Conservation (phyloP, 73 alveolate genomes). For the Stentor coeruleus region DNA sequence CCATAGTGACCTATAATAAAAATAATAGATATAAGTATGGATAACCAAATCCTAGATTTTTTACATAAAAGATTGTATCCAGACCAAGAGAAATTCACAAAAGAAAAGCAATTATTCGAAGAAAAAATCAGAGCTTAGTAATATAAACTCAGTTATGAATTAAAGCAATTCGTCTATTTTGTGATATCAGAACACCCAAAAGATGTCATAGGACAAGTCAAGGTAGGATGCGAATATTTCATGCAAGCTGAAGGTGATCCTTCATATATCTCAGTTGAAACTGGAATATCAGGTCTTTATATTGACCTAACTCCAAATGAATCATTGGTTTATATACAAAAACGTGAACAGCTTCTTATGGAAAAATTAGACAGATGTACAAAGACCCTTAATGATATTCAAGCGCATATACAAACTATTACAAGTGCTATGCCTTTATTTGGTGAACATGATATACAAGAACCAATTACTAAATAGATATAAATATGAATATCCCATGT, state of each 20-base stretch:
- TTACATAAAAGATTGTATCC: not conserved
- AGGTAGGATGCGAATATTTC: not conserved
- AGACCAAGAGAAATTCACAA: not conserved
- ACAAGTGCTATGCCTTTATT: not conserved
- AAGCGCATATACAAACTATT: not conserved
- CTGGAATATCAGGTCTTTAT: conserved; percentile 25
- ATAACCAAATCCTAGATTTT: not conserved
- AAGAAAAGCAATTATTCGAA: not conserved
- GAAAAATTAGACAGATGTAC: not conserved
- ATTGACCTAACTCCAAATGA: conserved; percentile 19
- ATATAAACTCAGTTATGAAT: conserved; percentile 4
- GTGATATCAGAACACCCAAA: not conserved
- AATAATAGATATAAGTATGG: too few relatives aligned
- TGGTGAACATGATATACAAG: not conserved
- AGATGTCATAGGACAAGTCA: not conserved
- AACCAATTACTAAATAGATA: not conserved
- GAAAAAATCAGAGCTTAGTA: not conserved
- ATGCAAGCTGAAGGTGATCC: conserved; percentile 8
- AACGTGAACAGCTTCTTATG: not conserved
- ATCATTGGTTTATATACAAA: not conserved
- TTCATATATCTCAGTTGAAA: conserved; percentile 5
- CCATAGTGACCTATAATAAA: too few relatives aligned
- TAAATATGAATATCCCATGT: too few relatives aligned
- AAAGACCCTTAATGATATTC: not conserved
- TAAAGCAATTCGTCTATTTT: not conserved